Percentiles rank a stretch among this genome's conserved stretches.
These are phyloP conservation scores for Melastoma malabathricum DNA, from an alignment of 345 rosid genomes.

Conservation along the genomic window DNA sequence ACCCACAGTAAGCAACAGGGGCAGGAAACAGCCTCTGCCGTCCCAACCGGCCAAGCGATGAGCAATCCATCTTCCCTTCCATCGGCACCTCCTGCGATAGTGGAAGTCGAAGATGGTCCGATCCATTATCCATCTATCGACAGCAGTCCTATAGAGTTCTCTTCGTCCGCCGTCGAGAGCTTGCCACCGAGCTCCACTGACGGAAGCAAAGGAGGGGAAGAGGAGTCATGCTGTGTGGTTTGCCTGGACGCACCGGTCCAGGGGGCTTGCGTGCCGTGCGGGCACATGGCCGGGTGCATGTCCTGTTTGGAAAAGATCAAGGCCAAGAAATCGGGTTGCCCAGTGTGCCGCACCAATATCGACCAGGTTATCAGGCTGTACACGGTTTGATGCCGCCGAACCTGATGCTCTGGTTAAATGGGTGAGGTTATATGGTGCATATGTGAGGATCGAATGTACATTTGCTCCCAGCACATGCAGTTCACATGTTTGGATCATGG, in stretches of 20 bases:
- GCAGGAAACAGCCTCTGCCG: too few species aligned
- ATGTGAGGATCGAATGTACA: too few species aligned
- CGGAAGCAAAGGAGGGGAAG: slow-evolving; percentile 17
- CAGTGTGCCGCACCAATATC: slow-evolving; percentile 82
- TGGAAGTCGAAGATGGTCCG: slow-evolving; percentile 40
- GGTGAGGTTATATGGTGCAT: too few species aligned
- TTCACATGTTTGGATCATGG: too few species aligned
- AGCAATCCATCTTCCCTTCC: slow-evolving; percentile 16
- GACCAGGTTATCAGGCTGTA: slow-evolving; percentile 65
- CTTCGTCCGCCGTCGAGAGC: slow-evolving; percentile 14
- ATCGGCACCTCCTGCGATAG: slow-evolving; percentile 47
- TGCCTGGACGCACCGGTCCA: slow-evolving; percentile 91
- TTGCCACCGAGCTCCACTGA: slow-evolving; percentile 7
- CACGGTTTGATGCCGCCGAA: slow-evolving; percentile 36
- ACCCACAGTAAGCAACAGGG: too few species aligned
- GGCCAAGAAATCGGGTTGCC: slow-evolving; percentile 88
- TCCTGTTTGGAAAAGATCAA: slow-evolving; percentile 78
- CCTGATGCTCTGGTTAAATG: too few species aligned
- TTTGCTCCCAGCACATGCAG: too few species aligned
- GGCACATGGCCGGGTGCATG: slow-evolving; percentile 96
- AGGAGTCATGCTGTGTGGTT: slow-evolving; percentile 43
- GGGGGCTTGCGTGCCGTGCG: slow-evolving; percentile 93
- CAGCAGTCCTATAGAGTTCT: slow-evolving; percentile 31
- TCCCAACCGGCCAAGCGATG: too few species aligned
- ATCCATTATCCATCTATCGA: slow-evolving; percentile 78